phyloP scores from a whole-genome alignment of 805 yeast genomes.

The Wickerhamiella musiphila region DNA sequence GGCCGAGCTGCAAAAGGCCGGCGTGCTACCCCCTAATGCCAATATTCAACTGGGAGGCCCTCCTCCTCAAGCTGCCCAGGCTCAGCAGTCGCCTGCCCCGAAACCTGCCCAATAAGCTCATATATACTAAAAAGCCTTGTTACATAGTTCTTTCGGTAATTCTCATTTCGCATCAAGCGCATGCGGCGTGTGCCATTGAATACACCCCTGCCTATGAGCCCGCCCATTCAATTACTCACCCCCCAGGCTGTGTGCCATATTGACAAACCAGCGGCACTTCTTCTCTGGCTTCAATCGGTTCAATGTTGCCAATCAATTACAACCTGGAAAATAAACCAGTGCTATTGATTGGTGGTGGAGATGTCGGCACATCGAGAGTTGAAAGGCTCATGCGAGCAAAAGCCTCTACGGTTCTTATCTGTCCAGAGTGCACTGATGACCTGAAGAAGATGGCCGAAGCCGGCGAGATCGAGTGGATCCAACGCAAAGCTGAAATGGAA shows the following conservation, averaged over 20 bases:
- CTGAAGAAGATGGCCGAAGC: slow-evolving; percentile 28
- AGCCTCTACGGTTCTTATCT: slow-evolving; percentile 50
- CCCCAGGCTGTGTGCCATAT: too few species aligned
- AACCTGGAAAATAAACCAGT: slow-evolving; percentile 32
- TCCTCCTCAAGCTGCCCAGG: background rate
- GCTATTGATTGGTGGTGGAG: slow-evolving; percentile 52
- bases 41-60: background rate
- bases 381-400: slow-evolving; percentile 49
- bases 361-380: slow-evolving; percentile 55
- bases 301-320: slow-evolving; percentile 13
- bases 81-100: too few species aligned
- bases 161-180: too few species aligned
- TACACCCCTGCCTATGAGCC: too few species aligned
- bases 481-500: slow-evolving; percentile 6
- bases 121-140: too few species aligned
- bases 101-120: background rate
- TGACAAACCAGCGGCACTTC: too few species aligned
- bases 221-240: too few species aligned
- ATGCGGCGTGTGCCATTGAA: too few species aligned
- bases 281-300: too few species aligned
- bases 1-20: slow-evolving; percentile 8
- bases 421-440: slow-evolving; percentile 28
- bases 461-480: slow-evolving; percentile 6
- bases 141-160: too few species aligned
- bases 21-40: slow-evolving; percentile 1